Conservation (phyloP, 2,329 filamentous ascomycete species). For the Cryoendolithus antarcticus region DNA sequence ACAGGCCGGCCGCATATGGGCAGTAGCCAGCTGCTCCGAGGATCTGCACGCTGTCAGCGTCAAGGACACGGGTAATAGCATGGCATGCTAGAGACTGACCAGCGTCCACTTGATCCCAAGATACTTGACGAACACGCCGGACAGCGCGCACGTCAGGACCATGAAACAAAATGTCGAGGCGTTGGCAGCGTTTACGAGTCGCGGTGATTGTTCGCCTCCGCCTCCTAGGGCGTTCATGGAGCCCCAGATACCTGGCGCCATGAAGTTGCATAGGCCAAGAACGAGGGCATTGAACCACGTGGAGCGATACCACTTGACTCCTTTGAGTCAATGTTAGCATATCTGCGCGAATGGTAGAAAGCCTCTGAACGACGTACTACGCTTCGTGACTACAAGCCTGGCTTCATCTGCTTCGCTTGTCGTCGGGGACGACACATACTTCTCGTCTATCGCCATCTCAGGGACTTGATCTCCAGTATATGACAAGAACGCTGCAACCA, state of each 20-base stretch:
- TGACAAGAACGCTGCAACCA: too few relatives aligned
- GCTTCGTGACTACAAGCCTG: too few relatives aligned
- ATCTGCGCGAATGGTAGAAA: background rate
- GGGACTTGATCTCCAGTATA: too few relatives aligned
- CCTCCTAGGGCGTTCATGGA: constrained; percentile 60
- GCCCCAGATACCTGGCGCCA: constrained; percentile 59
- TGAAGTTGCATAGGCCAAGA: constrained; percentile 57
- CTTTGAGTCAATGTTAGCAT: background rate
- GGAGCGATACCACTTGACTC: constrained; percentile 46
- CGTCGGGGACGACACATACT: too few relatives aligned
- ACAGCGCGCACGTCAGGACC: constrained; percentile 58
- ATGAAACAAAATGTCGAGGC: constrained; percentile 61
- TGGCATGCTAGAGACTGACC: background rate
- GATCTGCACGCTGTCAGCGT: constrained; percentile 24
- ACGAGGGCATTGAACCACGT: constrained; percentile 63
- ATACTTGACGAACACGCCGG: constrained; percentile 49
- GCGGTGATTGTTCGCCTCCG: constrained; percentile 52
- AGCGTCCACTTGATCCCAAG: constrained; percentile 61
- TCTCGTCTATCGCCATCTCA: too few relatives aligned
- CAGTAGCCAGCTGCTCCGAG: constrained; percentile 61
- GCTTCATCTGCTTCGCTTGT: too few relatives aligned
- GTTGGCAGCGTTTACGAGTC: constrained; percentile 59
- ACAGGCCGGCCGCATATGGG: constrained; percentile 58
- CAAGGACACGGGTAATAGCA: too few relatives aligned
- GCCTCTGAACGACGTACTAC: too few relatives aligned